Evolutionary conservation across 805 yeast genomes (phyloP), one percentile per base, ranked within the genome.

Genomic region (Teunomyces stri): DNA sequence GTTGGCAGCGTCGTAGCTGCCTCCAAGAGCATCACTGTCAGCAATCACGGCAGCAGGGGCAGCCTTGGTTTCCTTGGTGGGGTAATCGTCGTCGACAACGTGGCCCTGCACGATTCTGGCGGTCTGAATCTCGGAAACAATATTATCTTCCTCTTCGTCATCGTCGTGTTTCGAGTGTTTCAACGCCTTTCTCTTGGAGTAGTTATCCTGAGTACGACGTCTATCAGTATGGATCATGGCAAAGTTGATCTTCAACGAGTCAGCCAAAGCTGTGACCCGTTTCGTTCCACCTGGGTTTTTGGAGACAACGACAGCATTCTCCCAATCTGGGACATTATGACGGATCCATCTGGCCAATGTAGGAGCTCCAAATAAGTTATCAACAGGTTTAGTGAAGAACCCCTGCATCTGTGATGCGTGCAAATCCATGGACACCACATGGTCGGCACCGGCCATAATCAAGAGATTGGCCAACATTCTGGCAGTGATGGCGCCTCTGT

Each of bases 201-300:
- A 79, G 37, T 70, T 73, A 67, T 87, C 96, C 58, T 85, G 85
- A 39, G 85, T 79, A 69, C 99, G 84, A 69, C 97, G 85, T 63
- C 98, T 82, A 70, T 94, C 99, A 16, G 99, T 94, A 65, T 94
- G 98, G 56, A 95, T 92, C 98, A 94, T 92, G 50, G 99, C 99
- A 64, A 94, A 94, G 67, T 94, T 90, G 56, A 94, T 88, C 70
- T 92, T 92, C 58, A 94, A 77, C 33, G 95, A 83, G 70, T 95
- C 99, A n/a, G 99, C 99, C 58, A 94, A 76, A 1, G 97, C 91
- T 15, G 99, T 94, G 45, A 94, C 99, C 56, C 99, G 81, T 66
- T 94, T 94, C 16, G 99, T 91, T 47, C 99, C 99, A 53, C 99
- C 99, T 16, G 99, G 98, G 69, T 94, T 94, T 66, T 94, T 94